Evolutionary conservation across 352 stramenopile species (phyloP).

Genomic region (Globisporangium recalcitrans): DNA sequence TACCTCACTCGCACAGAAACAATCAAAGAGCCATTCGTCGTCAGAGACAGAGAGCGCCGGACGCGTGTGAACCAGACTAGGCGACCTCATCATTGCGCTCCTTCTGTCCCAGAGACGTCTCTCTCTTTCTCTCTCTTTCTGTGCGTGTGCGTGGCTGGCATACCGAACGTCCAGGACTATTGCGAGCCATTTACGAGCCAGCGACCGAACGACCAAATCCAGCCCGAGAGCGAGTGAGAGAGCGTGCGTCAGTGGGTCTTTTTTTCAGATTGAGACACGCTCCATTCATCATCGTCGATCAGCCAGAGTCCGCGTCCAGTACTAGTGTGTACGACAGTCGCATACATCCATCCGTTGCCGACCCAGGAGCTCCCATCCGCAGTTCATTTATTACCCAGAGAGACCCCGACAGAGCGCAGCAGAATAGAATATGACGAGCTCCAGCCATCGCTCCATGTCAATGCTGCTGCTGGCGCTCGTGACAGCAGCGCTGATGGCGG

Average conservation of each 20-base stretch:
- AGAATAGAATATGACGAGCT: not conserved
- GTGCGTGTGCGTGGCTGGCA: not conserved
- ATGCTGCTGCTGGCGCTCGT: not conserved
- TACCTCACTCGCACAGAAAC: not conserved
- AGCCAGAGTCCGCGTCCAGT: not conserved
- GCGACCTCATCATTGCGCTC: not conserved
- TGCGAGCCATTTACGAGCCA: not conserved
- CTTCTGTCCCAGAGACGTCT: not conserved
- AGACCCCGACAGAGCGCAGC: not conserved
- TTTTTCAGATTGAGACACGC: slow-evolving; percentile 5
- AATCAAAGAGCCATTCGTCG: slow-evolving; percentile 4
- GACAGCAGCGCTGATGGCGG: too few relatives aligned
- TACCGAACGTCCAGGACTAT: too few relatives aligned
- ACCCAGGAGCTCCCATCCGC: not conserved
- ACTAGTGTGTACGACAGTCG: too few relatives aligned
- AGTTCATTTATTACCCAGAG: not conserved
- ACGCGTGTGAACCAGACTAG: not conserved
- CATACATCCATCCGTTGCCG: not conserved
- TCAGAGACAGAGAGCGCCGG: not conserved
- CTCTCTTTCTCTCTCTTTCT: too few relatives aligned
- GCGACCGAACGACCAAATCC: slow-evolving; percentile 3
- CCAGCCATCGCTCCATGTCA: not conserved
- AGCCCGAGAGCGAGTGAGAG: not conserved
- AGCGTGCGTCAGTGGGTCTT: slow-evolving; percentile 1
- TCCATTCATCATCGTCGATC: not conserved